These are phyloP conservation scores for Pisolithus microcarpus DNA, from an alignment of 768 basidiomycete genomes.

Conservation along the genomic window DNA sequence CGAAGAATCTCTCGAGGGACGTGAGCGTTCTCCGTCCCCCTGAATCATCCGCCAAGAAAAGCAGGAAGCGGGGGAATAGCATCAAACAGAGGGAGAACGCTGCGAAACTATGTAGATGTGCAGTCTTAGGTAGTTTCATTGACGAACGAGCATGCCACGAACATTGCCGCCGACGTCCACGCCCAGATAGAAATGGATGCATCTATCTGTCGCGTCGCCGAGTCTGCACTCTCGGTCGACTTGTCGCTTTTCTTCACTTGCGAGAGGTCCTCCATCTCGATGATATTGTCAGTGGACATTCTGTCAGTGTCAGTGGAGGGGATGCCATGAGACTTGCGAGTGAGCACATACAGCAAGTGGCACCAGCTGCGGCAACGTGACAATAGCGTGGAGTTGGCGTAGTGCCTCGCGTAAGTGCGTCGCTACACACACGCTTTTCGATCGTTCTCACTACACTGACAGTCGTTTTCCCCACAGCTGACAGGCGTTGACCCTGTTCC, in stretches of 20 bases:
- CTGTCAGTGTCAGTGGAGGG: not conserved
- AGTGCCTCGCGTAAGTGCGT: no score
- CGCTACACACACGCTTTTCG: no score
- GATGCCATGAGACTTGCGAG: no score
- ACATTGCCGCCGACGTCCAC: constrained; percentile 31
- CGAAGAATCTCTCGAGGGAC: constrained; percentile 61
- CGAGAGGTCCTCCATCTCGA: constrained; percentile 38
- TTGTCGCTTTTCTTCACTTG: constrained; percentile 1
- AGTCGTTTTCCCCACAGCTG: no score
- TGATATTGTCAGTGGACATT: constrained; percentile 22
- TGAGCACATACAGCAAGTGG: no score
- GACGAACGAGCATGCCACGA: constrained; percentile 6
- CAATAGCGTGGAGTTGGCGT: not conserved
- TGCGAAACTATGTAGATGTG: constrained; percentile 23
- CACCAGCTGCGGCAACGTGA: not conserved
- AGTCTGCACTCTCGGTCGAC: constrained; percentile 10
- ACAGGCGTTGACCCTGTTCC: no score
- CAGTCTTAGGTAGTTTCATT: not conserved
- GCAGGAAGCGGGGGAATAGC: constrained; percentile 55
- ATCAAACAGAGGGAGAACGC: constrained; percentile 33
- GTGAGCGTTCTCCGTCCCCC: constrained; percentile 44
- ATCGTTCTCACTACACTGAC: no score
- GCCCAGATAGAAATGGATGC: constrained; percentile 32
- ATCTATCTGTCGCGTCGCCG: constrained; percentile 12
- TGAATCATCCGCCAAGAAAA: constrained; percentile 54